A percentile compares a stretch with the other conserved stretches of the same genome.
Conservation (phyloP, 1,139 yeast species). For the Yamadazyma sp. region DNA sequence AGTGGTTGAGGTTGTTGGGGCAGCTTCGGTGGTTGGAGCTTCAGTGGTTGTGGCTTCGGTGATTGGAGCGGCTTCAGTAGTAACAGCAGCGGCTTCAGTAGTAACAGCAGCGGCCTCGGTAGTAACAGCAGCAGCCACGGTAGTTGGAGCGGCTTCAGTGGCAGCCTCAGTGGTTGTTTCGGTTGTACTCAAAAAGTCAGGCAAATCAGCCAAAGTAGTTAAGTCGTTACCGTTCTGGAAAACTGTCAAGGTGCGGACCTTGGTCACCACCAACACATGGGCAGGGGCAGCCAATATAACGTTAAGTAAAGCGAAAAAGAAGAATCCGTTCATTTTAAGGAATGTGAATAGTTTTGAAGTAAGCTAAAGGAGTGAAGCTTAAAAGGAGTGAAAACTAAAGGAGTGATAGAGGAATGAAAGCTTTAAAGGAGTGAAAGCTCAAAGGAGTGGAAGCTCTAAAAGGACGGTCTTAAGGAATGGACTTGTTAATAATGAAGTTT, state of each 20-base stretch:
- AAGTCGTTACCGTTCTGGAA: slow-evolving; percentile 12
- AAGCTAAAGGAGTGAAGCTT: neutral
- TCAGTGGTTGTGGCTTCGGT: slow-evolving; percentile 18
- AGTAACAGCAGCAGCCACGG: slow-evolving; percentile 12
- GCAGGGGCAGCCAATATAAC: slow-evolving; percentile 17
- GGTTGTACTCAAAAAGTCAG: slow-evolving; percentile 8
- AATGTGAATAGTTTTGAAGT: slow-evolving; percentile 1
- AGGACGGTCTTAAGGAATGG: too few relatives aligned
- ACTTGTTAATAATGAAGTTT: too few relatives aligned
- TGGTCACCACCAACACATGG: slow-evolving; percentile 15
- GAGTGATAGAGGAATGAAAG: slow-evolving; percentile 1
- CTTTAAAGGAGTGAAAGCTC: slow-evolving; percentile 2
- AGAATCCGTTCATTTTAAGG: slow-evolving; percentile 12
- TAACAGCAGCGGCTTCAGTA: too few relatives aligned
- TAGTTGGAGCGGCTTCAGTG: neutral
- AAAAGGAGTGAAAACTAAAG: slow-evolving; percentile 3
- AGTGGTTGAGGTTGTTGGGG: slow-evolving; percentile 19
- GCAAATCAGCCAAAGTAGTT: slow-evolving; percentile 8
- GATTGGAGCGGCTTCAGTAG: slow-evolving; percentile 11
- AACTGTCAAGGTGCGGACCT: slow-evolving; percentile 14
- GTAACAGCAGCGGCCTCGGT: slow-evolving; percentile 14
- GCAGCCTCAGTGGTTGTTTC: slow-evolving; percentile 11
- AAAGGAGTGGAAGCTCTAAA: too few relatives aligned
- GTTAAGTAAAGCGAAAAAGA: slow-evolving; percentile 9
- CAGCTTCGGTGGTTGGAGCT: slow-evolving; percentile 14